Percentiles rank a stretch among this genome's conserved stretches.
Conservation (phyloP, 371 early-diverging fungal genomes). For the Mucor racemosus region DNA sequence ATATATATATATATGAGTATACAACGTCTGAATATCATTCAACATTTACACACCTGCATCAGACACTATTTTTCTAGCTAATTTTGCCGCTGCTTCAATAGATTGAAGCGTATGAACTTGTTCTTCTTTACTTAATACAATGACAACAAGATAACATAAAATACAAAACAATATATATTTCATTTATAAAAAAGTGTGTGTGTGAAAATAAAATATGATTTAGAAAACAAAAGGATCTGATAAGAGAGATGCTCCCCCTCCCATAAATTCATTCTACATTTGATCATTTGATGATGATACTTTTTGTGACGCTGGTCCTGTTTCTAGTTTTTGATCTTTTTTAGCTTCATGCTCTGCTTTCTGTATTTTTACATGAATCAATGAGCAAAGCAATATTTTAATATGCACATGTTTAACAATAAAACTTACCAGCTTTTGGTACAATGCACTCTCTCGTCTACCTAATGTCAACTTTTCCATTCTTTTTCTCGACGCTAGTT, state of each 20-base stretch:
- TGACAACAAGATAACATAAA: not conserved
- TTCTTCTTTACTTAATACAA: not conserved
- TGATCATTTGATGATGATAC: constrained; percentile 4
- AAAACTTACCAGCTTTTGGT: constrained; percentile 38
- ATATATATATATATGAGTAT: no score
- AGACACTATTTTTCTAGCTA: constrained; percentile 30
- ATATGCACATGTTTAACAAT: not conserved
- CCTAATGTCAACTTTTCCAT: constrained; percentile 50
- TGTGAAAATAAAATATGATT: not conserved
- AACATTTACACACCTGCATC: constrained; percentile 28
- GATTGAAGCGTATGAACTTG: constrained; percentile 16
- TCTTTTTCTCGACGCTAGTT: constrained; percentile 49
- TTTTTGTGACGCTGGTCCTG: constrained; percentile 4
- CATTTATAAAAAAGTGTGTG: not conserved
- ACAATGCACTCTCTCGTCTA: constrained; percentile 41
- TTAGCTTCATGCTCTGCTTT: constrained; percentile 32
- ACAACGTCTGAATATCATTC: no score
- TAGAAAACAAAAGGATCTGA: constrained; percentile 5
- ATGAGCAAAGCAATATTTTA: no score
- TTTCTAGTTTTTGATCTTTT: constrained; percentile 4
- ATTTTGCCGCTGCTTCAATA: constrained; percentile 29
- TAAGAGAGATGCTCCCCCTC: not conserved
- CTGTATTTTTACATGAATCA: constrained; percentile 6
- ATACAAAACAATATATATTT: not conserved
- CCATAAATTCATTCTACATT: not conserved